These are phyloP conservation scores for Ceriops decandra DNA, from an alignment of 345 rosid species.

Conservation along the genomic window DNA sequence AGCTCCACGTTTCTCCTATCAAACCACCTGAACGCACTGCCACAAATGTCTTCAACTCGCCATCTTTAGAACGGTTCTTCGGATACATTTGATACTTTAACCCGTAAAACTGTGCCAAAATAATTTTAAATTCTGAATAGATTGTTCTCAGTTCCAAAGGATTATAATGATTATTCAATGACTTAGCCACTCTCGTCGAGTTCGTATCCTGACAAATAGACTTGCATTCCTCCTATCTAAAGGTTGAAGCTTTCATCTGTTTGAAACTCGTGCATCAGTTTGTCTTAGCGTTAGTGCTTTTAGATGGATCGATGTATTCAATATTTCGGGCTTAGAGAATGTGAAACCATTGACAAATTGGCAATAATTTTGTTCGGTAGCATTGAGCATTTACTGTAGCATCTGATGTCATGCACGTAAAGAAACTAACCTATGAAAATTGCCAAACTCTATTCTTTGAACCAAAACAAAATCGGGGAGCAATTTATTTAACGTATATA, in stretches of 20 bases:
- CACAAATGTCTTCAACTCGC: constrained; percentile 66
- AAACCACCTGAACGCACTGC: constrained; percentile 60
- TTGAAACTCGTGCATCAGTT: constrained; percentile 32
- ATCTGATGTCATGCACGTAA: too few species aligned
- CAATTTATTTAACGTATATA: too few species aligned
- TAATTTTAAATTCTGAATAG: constrained; percentile 1
- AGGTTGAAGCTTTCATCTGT: constrained; percentile 18
- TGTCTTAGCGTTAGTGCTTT: constrained; percentile 3
- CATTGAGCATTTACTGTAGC: too few species aligned
- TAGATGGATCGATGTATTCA: constrained; percentile 10
- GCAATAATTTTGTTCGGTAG: too few species aligned
- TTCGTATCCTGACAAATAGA: constrained; percentile 8
- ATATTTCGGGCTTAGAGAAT: too few species aligned
- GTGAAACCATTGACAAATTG: too few species aligned
- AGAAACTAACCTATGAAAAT: too few species aligned
- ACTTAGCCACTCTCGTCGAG: background rate
- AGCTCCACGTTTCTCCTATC: constrained; percentile 63
- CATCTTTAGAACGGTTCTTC: constrained; percentile 85
- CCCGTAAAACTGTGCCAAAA: constrained; percentile 12
- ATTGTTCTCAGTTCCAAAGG: constrained; percentile 9
- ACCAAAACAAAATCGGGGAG: too few species aligned
- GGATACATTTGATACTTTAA: constrained; percentile 44
- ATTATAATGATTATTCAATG: constrained; percentile 8
- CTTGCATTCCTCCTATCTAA: background rate
- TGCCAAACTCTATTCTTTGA: too few species aligned